These are phyloP conservation scores for Albatrellus ellisii DNA, from an alignment of 768 basidiomycete genomes.

Conservation along the genomic window DNA sequence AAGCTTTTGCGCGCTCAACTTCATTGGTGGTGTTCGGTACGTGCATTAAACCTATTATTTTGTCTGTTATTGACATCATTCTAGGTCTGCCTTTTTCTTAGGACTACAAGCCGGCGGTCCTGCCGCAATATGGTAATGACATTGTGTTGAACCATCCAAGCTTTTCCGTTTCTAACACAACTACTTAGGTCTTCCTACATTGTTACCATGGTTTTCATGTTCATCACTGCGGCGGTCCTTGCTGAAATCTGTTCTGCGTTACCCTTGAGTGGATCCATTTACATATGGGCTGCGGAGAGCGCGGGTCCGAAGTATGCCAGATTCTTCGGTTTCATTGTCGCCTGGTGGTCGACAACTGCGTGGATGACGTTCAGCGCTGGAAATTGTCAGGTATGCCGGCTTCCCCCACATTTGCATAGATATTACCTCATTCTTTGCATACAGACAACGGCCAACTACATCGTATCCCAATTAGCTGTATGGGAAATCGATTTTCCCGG, in stretches of 20 bases:
- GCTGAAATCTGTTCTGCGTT: slow-evolving; percentile 88
- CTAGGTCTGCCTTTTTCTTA: slow-evolving; percentile 65
- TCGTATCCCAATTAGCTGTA: slow-evolving; percentile 72
- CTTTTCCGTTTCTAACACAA: neutral
- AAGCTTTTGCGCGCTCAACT: slow-evolving; percentile 82
- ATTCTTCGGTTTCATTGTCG: slow-evolving; percentile 81
- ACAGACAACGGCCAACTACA: slow-evolving; percentile 80
- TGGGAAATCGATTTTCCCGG: slow-evolving; percentile 80
- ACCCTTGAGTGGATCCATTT: slow-evolving; percentile 82
- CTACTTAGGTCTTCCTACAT: slow-evolving; percentile 68
- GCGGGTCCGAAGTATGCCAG: slow-evolving; percentile 80
- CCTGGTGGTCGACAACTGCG: slow-evolving; percentile 91
- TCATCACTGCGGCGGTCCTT: slow-evolving; percentile 73
- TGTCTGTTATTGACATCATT: slow-evolving; percentile 3
- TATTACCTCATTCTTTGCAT: neutral
- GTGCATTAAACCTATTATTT: slow-evolving; percentile 2
- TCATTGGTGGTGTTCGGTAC: slow-evolving; percentile 78
- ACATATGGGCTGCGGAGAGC: slow-evolving; percentile 90
- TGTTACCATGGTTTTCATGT: slow-evolving; percentile 77
- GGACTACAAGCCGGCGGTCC: slow-evolving; percentile 81
- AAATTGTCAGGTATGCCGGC: slow-evolving; percentile 59
- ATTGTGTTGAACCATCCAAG: neutral
- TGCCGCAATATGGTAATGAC: slow-evolving; percentile 60
- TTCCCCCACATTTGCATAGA: neutral
- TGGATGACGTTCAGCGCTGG: slow-evolving; percentile 92